Evolutionary conservation across 164 flowering plant genomes (phyloP).

Genomic region (Cinnamomum chago): DNA sequence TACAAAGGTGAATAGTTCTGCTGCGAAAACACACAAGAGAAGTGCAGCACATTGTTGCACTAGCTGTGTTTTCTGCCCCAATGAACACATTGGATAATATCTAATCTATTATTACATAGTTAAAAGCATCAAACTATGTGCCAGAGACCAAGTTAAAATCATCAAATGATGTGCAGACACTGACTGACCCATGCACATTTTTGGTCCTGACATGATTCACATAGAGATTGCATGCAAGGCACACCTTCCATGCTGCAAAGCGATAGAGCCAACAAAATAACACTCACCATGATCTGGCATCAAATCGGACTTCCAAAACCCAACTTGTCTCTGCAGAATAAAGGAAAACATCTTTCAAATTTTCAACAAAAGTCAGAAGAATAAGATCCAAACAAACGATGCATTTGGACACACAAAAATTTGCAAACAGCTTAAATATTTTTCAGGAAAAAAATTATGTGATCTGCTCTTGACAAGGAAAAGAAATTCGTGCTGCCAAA

Average conservation of each 20-base stretch:
- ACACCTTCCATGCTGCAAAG: not conserved
- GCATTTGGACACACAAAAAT: not conserved
- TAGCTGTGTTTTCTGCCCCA: not conserved
- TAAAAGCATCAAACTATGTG: not conserved
- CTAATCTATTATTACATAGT: not conserved
- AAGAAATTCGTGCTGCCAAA: not conserved
- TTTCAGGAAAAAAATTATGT: too few relatives aligned
- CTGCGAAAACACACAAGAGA: not conserved
- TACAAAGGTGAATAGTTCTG: not conserved
- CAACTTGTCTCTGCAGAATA: constrained; percentile 52
- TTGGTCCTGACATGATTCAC: not conserved
- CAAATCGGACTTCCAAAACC: constrained; percentile 50
- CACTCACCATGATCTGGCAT: constrained; percentile 19
- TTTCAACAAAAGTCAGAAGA: not conserved
- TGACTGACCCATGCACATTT: not conserved
- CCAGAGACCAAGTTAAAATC: not conserved
- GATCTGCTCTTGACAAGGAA: not conserved
- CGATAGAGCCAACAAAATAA: not conserved
- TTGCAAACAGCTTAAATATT: not conserved
- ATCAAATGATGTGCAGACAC: not conserved
- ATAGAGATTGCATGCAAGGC: not conserved
- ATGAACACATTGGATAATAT: not conserved
- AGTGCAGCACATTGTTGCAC: not conserved
- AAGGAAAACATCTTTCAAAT: not conserved
- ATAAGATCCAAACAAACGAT: not conserved